Evolutionary conservation across 2,329 filamentous ascomycete genomes (phyloP).

Genomic region (Septoria linicola): DNA sequence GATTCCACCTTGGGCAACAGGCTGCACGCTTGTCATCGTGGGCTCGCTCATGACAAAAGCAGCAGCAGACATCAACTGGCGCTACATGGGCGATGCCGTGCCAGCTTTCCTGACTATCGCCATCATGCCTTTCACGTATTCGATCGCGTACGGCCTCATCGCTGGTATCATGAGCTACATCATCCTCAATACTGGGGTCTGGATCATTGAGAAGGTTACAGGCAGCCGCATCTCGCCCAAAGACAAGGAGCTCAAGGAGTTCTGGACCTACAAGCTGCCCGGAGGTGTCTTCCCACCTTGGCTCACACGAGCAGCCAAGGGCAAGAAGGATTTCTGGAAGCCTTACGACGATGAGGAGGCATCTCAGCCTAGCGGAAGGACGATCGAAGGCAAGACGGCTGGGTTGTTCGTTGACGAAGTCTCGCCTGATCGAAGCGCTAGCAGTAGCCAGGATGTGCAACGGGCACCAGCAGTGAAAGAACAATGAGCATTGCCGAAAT

Average conservation of each 20-base stretch:
- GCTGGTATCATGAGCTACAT: slow-evolving; percentile 76
- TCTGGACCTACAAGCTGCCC: slow-evolving; percentile 74
- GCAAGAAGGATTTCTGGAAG: slow-evolving; percentile 74
- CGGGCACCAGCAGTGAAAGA: background rate
- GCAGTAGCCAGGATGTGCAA: slow-evolving; percentile 4
- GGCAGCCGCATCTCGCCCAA: slow-evolving; percentile 70
- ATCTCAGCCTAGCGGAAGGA: background rate
- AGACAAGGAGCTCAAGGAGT: slow-evolving; percentile 74
- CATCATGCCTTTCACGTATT: slow-evolving; percentile 88
- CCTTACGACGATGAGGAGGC: slow-evolving; percentile 29
- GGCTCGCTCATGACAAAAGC: slow-evolving; percentile 83
- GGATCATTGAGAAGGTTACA: slow-evolving; percentile 64
- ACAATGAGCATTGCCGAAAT: slow-evolving; percentile 4
- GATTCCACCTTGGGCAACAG: slow-evolving; percentile 85
- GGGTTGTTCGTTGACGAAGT: slow-evolving; percentile 2
- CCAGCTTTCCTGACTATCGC: slow-evolving; percentile 82
- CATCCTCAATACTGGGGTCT: slow-evolving; percentile 69
- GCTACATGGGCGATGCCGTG: slow-evolving; percentile 77
- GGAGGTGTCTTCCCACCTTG: slow-evolving; percentile 75
- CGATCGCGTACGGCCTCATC: slow-evolving; percentile 82
- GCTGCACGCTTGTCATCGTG: slow-evolving; percentile 81
- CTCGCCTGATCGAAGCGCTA: slow-evolving; percentile 1
- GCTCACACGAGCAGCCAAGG: slow-evolving; percentile 61
- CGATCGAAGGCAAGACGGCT: slow-evolving; percentile 9
- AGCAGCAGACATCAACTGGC: slow-evolving; percentile 84